Evolutionary conservation across 2,329 filamentous ascomycete species (phyloP).

Genomic region (Fusarium chaquense): DNA sequence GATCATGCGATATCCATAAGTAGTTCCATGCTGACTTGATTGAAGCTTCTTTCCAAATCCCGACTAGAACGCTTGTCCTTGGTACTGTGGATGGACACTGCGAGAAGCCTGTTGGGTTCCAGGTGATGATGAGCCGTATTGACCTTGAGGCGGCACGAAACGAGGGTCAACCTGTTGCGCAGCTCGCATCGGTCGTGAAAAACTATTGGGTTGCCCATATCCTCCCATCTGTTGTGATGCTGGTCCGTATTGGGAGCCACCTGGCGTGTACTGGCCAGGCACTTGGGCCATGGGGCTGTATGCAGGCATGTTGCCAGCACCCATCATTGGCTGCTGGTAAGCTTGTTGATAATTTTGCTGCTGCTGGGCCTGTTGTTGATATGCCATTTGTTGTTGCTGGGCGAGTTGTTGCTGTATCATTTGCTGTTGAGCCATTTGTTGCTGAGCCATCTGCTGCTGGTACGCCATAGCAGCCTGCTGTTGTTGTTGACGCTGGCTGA

Average conservation of each 20-base stretch:
- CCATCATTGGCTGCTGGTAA: constrained; percentile 44
- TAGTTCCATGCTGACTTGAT: neutral
- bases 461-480: constrained; percentile 33
- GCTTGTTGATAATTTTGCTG: constrained; percentile 43
- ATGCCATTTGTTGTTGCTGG: constrained; percentile 51
- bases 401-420: constrained; percentile 45
- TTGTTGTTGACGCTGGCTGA: constrained; percentile 40
- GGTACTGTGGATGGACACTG: constrained; percentile 50
- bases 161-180: constrained; percentile 48
- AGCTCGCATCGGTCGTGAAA: constrained; percentile 51
- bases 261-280: constrained; percentile 38
- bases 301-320: constrained; percentile 43
- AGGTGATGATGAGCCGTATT: constrained; percentile 44
- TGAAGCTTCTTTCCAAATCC: neutral
- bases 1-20: constrained; percentile 24
- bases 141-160: constrained; percentile 49
- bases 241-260: constrained; percentile 40
- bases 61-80: constrained; percentile 54
- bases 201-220: constrained; percentile 45
- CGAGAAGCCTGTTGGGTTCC: constrained; percentile 37
- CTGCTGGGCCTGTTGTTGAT: constrained; percentile 63
- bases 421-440: constrained; percentile 47
- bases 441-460: constrained; percentile 65
- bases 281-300: constrained; percentile 46
- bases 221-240: constrained; percentile 40